Evolutionary conservation across 805 yeast genomes (phyloP).

Genomic region (Kazachstania bromeliacearum): DNA sequence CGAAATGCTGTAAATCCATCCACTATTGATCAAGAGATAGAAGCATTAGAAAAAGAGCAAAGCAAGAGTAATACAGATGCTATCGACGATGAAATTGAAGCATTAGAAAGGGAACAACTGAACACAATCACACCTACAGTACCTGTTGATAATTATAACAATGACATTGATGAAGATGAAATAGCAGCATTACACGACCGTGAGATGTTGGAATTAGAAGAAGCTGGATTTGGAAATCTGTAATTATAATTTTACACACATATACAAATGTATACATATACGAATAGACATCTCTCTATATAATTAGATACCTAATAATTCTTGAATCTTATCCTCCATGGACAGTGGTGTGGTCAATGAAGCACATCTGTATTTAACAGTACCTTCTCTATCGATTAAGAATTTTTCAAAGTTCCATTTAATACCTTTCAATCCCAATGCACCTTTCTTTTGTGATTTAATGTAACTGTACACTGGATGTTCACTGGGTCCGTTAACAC

Average conservation of each 20-base stretch:
- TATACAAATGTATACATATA: not conserved
- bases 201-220: too few relatives aligned
- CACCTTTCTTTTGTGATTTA: conserved; percentile 51
- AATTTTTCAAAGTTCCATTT: conserved; percentile 80
- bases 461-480: conserved; percentile 75
- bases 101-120: not conserved
- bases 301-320: conserved; percentile 32
- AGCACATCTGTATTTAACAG: conserved; percentile 52
- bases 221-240: too few relatives aligned
- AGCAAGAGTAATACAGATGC: not conserved
- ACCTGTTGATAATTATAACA: not conserved
- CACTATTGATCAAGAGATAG: not conserved
- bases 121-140: not conserved
- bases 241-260: too few relatives aligned
- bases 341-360: conserved; percentile 60
- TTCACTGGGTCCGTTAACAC: conserved; percentile 77
- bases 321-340: conserved; percentile 50
- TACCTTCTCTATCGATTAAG: conserved; percentile 44
- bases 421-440: conserved; percentile 60
- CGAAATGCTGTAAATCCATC: not conserved
- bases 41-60: not conserved
- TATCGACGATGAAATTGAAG: not conserved
- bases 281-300: not conserved
- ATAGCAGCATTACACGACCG: too few relatives aligned
- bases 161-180: conserved; percentile 2